Evolutionary conservation across 2,329 filamentous ascomycete species (phyloP).

Genomic region (Aspergillus sp.): DNA sequence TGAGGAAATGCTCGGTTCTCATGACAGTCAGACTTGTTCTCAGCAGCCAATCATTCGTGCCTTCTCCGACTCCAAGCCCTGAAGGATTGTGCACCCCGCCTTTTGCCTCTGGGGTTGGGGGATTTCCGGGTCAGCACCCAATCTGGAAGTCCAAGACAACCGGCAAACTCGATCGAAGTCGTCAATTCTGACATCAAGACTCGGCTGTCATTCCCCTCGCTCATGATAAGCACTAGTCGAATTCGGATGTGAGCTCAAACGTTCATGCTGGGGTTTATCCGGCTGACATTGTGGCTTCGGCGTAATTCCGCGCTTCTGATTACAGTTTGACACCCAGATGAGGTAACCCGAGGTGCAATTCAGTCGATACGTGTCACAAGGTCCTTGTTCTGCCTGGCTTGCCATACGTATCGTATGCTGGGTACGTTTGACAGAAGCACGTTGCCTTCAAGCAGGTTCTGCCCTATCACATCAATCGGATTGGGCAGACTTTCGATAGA

Average conservation of each 20-base stretch:
- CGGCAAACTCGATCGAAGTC: not conserved
- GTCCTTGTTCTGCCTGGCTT: not conserved
- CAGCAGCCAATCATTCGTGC: too few relatives aligned
- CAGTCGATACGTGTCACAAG: not conserved
- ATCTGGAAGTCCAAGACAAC: not conserved
- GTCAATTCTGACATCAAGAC: not conserved
- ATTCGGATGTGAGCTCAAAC: not conserved
- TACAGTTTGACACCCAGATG: not conserved
- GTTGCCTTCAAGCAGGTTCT: not conserved
- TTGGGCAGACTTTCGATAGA: not conserved
- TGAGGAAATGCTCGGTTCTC: not conserved
- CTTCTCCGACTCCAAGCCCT: not conserved
- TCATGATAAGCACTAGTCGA: not conserved
- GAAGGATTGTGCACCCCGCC: not conserved
- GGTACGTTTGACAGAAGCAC: not conserved
- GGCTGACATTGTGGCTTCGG: conserved; percentile 1
- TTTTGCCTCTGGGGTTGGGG: not conserved
- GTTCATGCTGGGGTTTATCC: conserved; percentile 9
- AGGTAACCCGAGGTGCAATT: not conserved
- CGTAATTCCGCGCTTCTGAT: not conserved
- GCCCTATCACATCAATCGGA: not conserved
- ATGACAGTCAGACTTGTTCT: too few relatives aligned
- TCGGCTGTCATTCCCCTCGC: not conserved
- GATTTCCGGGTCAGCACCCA: not conserved
- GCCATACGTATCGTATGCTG: not conserved